A percentile compares a stretch with the other conserved stretches of the same genome.
phyloP scores from a whole-genome alignment of 306 rosid species.

The Coriaria nepalensis region DNA sequence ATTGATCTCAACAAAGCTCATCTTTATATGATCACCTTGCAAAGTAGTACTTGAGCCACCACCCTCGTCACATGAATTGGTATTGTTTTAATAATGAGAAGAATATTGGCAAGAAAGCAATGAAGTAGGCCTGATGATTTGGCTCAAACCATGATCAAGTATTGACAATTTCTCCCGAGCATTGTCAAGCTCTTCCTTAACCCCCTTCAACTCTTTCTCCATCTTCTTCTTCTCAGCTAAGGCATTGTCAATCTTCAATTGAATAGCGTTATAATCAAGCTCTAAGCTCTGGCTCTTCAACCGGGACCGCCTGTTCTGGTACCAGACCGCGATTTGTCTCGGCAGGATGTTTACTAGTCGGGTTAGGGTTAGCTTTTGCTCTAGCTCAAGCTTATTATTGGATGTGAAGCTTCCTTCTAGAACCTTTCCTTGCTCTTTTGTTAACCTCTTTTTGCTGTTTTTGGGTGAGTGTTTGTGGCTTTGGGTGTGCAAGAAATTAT shows the following conservation, averaged over 20 bases:
- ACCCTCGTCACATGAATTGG: conserved; percentile 6
- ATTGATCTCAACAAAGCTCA: no score
- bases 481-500: conserved; percentile 19
- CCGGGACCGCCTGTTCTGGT: conserved; percentile 56
- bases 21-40: no score
- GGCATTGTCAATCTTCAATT: conserved; percentile 27
- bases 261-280: conserved; percentile 26
- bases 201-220: conserved; percentile 39
- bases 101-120: no score
- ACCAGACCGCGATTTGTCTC: conserved; percentile 54
- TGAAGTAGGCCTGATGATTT: background rate
- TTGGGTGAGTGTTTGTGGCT: conserved; percentile 14
- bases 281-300: conserved; percentile 49
- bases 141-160: conserved; percentile 12
- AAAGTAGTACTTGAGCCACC: conserved; percentile 7
- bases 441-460: conserved; percentile 36
- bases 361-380: conserved; percentile 37
- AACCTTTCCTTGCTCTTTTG: conserved; percentile 33
- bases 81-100: no score
- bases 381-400: conserved; percentile 40
- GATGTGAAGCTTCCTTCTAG: conserved; percentile 42
- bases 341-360: conserved; percentile 37
- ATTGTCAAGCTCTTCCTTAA: conserved; percentile 31
- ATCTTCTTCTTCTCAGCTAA: conserved; percentile 36
- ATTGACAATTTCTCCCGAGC: conserved; percentile 18